These are phyloP conservation scores for Pichia sp. DNA, from an alignment of 1,139 yeast species.

Conservation along the genomic window DNA sequence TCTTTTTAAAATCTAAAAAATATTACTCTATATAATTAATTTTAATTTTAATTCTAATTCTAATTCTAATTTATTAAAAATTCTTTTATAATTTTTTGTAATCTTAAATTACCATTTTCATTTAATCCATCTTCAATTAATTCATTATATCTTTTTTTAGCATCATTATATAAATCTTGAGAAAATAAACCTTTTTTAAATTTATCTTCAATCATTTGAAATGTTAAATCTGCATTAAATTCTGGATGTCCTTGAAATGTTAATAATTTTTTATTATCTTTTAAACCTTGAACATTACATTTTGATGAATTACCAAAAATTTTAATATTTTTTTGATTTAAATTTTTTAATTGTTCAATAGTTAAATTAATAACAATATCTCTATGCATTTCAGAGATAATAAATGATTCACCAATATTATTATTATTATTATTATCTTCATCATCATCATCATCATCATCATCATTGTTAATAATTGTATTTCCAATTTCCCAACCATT, in stretches of 20 bases:
- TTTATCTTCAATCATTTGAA: conserved; percentile 29
- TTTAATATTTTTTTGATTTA: neutral
- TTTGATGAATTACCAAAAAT: conserved; percentile 45
- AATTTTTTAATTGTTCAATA: conserved; percentile 31
- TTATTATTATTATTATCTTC: conserved; percentile 50
- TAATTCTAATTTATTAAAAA: neutral
- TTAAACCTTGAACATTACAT: conserved; percentile 60
- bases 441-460: conserved; percentile 31
- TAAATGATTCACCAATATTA: conserved; percentile 34
- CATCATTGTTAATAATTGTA: conserved; percentile 44
- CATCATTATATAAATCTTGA: conserved; percentile 8
- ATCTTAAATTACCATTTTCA: conserved; percentile 4
- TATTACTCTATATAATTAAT: neutral
- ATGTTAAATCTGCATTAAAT: conserved; percentile 39
- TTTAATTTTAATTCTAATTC: no score
- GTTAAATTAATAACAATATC: conserved; percentile 53
- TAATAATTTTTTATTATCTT: conserved; percentile 38
- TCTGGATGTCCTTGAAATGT: conserved; percentile 93
- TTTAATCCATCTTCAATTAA: conserved; percentile 16
- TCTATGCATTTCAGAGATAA: conserved; percentile 60
- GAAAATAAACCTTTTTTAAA: conserved; percentile 16
- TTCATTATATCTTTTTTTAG: conserved; percentile 19
- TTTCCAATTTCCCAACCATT: conserved; percentile 74
- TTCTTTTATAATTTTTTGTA: conserved; percentile 5
- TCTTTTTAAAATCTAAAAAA: no score